phyloP scores from a whole-genome alignment of 257 asterid genomes.

The Solanum habrochaites region DNA sequence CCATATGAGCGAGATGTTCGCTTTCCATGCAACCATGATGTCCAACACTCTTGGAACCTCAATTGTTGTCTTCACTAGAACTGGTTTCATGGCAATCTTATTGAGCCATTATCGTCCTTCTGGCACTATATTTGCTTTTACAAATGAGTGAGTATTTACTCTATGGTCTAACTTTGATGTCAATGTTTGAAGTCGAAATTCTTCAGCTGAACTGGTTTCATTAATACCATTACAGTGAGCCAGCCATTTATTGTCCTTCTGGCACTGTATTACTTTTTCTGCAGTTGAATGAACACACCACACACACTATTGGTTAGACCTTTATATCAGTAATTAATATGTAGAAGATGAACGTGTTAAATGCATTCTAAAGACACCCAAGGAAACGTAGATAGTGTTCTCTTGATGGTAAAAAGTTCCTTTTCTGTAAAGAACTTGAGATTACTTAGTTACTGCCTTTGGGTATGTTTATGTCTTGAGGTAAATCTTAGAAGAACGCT shows the following conservation, averaged over 20 bases:
- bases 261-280: neutral
- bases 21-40: constrained; percentile 96
- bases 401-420: neutral
- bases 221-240: neutral
- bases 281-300: neutral
- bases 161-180: neutral
- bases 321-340: neutral
- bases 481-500: neutral
- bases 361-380: neutral
- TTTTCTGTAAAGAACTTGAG: neutral
- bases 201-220: neutral
- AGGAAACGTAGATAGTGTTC: neutral
- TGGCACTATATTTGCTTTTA: constrained; percentile 94
- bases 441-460: neutral
- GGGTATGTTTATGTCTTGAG: neutral
- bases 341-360: neutral
- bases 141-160: constrained; percentile 67
- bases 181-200: neutral
- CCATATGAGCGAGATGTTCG: constrained; percentile 98
- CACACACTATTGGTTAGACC: neutral
- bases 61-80: constrained; percentile 82
- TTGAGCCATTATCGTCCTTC: constrained; percentile 93
- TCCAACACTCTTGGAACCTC: constrained; percentile 94
- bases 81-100: constrained; percentile 92
- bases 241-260: neutral